Evolutionary conservation across 768 basidiomycete genomes (phyloP).

Genomic region (Phylloporus rhodoxanthus): DNA sequence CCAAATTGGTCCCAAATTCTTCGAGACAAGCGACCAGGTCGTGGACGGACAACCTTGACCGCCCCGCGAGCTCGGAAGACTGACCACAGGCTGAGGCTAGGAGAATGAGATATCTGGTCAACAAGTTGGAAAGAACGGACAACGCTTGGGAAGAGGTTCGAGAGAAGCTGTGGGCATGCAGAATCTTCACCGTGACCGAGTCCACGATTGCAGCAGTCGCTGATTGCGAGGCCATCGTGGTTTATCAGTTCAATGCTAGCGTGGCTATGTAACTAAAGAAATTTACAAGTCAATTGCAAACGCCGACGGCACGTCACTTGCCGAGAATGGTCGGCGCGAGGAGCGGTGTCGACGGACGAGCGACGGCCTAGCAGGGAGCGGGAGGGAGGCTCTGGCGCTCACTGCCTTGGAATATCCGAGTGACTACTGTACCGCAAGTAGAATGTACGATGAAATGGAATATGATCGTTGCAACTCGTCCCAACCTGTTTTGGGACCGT

Average conservation of each 20-base stretch:
- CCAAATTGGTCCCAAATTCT: constrained; percentile 67
- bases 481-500: no score
- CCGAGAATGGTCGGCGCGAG: no score
- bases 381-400: no score
- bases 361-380: no score
- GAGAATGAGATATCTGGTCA: constrained; percentile 66
- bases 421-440: no score
- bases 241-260: no score
- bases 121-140: constrained; percentile 64
- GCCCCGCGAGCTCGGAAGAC: constrained; percentile 72
- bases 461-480: no score
- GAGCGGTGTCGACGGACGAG: no score
- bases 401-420: no score
- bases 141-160: constrained; percentile 70
- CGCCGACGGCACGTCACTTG: no score
- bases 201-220: constrained; percentile 60
- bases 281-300: no score
- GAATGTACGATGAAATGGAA: no score
- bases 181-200: constrained; percentile 58
- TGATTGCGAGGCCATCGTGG: constrained; percentile 31
- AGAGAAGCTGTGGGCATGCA: constrained; percentile 74
- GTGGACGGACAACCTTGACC: constrained; percentile 47
- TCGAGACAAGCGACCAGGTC: constrained; percentile 64
- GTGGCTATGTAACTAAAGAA: background rate
- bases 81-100: constrained; percentile 62